These are phyloP conservation scores for Cercophora sp. DNA, from an alignment of 495 filamentous ascomycete species.

Conservation along the genomic window DNA sequence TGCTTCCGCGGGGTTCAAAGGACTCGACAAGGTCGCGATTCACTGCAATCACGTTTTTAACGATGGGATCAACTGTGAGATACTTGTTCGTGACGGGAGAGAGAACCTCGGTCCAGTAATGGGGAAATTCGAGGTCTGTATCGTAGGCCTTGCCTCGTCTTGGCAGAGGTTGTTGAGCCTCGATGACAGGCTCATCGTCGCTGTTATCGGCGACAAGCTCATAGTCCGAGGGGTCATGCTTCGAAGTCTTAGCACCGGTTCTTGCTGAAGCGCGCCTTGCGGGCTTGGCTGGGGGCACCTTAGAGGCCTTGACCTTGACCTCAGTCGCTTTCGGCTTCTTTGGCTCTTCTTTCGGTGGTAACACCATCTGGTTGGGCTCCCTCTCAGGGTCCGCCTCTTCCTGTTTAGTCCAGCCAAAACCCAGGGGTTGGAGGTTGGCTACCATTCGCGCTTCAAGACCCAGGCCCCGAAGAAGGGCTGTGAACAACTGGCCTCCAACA, in stretches of 20 bases:
- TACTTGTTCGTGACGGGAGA: constrained; percentile 75
- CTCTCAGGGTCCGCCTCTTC: constrained; percentile 61
- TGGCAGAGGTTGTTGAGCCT: constrained; percentile 27
- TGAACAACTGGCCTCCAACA: constrained; percentile 86
- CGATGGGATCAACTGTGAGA: constrained; percentile 71
- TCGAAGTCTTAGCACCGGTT: constrained; percentile 29
- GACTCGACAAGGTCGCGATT: constrained; percentile 66
- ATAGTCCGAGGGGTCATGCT: constrained; percentile 28
- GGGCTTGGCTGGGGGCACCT: constrained; percentile 11
- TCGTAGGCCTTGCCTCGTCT: constrained; percentile 48
- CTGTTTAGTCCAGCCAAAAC: constrained; percentile 85
- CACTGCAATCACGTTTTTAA: constrained; percentile 62
- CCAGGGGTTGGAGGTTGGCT: constrained; percentile 78
- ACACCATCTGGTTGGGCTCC: constrained; percentile 17
- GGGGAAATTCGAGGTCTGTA: constrained; percentile 71
- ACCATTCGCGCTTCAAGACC: constrained; percentile 78
- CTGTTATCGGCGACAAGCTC: constrained; percentile 36
- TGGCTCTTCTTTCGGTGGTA: constrained; percentile 18
- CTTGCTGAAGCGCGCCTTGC: constrained; percentile 42
- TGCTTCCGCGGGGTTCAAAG: constrained; percentile 78
- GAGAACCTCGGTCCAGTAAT: constrained; percentile 89
- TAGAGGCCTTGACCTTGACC: neutral
- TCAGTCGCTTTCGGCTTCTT: neutral
- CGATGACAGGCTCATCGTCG: constrained; percentile 39
- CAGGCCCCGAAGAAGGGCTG: constrained; percentile 77